Evolutionary conservation across 2,329 filamentous ascomycete genomes (phyloP).

Genomic region (Stenocarpella maydis): DNA sequence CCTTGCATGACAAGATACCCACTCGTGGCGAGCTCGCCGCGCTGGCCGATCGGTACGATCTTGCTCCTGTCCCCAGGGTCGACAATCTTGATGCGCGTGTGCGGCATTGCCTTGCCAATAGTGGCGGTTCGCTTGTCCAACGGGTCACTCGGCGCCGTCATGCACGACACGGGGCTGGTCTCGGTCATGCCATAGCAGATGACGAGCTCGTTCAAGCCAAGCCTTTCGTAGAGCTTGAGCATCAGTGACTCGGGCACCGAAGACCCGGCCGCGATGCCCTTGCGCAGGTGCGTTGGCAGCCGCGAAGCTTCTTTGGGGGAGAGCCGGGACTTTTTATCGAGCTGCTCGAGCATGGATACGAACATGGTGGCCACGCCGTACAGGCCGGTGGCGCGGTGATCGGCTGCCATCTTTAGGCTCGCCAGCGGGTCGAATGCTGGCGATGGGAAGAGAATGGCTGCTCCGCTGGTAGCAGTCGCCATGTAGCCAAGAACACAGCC

Average conservation of each 20-base stretch:
- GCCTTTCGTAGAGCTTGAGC: slow-evolving; percentile 73
- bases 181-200: slow-evolving; percentile 99
- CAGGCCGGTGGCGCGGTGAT: slow-evolving; percentile 67
- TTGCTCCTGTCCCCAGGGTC: slow-evolving; percentile 66
- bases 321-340: slow-evolving; percentile 46
- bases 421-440: slow-evolving; percentile 87
- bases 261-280: slow-evolving; percentile 90
- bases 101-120: slow-evolving; percentile 84
- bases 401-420: slow-evolving; percentile 65
- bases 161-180: slow-evolving; percentile 78
- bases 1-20: slow-evolving; percentile 92
- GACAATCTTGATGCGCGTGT: slow-evolving; percentile 81
- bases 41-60: slow-evolving; percentile 69
- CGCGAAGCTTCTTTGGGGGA: slow-evolving; percentile 35
- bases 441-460: slow-evolving; percentile 82
- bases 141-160: slow-evolving; percentile 83
- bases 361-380: slow-evolving; percentile 98
- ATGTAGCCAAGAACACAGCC: slow-evolving; percentile 93
- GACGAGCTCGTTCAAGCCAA: slow-evolving; percentile 84
- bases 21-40: slow-evolving; percentile 82
- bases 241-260: slow-evolving; percentile 86
- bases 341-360: slow-evolving; percentile 81
- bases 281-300: slow-evolving; percentile 63
- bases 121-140: slow-evolving; percentile 75
- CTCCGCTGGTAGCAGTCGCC: slow-evolving; percentile 84